phyloP scores from a whole-genome alignment of 2,329 filamentous ascomycete species.

The Pseudogymnoascus sp. region DNA sequence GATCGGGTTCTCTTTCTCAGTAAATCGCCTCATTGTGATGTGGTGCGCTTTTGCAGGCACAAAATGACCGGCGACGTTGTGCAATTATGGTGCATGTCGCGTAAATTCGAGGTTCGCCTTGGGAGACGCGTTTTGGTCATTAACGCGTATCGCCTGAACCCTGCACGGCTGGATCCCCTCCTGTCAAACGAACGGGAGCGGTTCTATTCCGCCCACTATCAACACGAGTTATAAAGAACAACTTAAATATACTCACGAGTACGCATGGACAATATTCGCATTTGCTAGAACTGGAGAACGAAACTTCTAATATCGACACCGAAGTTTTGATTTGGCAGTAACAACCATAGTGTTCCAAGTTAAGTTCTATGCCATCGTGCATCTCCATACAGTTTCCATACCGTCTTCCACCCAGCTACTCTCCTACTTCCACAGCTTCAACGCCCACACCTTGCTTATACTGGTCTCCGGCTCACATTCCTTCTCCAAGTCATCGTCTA shows the following conservation, averaged over 20 bases:
- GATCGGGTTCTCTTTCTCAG: conserved; percentile 47
- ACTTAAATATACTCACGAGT: neutral
- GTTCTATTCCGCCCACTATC: neutral
- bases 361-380: neutral
- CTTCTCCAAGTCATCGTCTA: neutral
- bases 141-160: conserved; percentile 4
- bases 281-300: neutral
- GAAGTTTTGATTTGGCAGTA: neutral
- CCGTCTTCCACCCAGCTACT: neutral
- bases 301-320: neutral
- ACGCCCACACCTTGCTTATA: neutral
- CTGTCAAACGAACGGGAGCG: neutral
- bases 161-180: neutral
- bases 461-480: neutral
- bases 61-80: conserved; percentile 4
- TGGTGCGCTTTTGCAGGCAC: neutral
- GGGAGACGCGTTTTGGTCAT: conserved; percentile 10
- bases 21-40: conserved; percentile 5
- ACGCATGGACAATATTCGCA: neutral
- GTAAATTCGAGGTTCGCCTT: neutral
- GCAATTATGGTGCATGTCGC: conserved; percentile 8
- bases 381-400: neutral
- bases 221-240: neutral
- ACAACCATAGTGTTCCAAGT: neutral
- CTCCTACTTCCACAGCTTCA: neutral